phyloP scores from a whole-genome alignment of 2,329 filamentous ascomycete genomes.

The Escovopsis weberi region DNA sequence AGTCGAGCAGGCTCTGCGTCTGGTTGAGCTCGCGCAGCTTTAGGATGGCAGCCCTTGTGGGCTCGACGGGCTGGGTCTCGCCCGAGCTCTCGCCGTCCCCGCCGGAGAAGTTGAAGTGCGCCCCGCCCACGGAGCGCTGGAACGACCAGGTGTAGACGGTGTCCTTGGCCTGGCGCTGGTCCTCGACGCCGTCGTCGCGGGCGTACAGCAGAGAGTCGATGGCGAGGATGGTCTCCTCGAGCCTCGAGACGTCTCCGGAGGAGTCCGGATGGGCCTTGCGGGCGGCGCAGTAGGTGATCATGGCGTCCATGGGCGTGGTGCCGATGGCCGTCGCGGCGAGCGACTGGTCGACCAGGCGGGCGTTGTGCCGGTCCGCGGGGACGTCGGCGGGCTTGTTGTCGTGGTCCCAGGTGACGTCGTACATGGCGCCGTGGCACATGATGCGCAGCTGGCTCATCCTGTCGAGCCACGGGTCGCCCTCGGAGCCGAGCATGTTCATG shows the following conservation, averaged over 20 bases:
- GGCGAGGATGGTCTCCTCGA: conserved; percentile 15
- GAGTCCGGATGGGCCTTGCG: conserved; percentile 10
- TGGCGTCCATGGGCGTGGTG: conserved; percentile 23
- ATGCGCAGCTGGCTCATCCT: conserved; percentile 7
- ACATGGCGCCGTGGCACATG: conserved; percentile 23
- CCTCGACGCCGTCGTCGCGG: conserved; percentile 19
- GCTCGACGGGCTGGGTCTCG: conserved; percentile 2
- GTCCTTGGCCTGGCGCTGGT: conserved; percentile 16
- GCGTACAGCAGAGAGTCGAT: conserved; percentile 15
- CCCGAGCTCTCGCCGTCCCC: conserved; percentile 4
- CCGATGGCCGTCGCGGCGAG: conserved; percentile 18
- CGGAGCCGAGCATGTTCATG: conserved; percentile 9
- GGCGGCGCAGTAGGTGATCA: conserved; percentile 19
- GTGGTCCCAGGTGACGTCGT: conserved; percentile 21
- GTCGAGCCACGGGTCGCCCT: conserved; percentile 7
- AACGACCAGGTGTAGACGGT: conserved; percentile 18
- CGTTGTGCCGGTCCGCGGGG: conserved; percentile 16
- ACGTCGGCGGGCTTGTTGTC: conserved; percentile 12
- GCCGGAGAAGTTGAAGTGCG: conserved; percentile 12
- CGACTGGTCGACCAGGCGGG: conserved; percentile 8
- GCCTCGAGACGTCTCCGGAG: conserved; percentile 4
- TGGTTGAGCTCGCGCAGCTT: conserved; percentile 11
- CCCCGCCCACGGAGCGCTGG: conserved; percentile 12
- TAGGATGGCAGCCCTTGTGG: neutral
- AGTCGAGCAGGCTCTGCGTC: conserved; percentile 11